Evolutionary conservation across 768 basidiomycete genomes (phyloP).

Genomic region (Tulasnella sp.): DNA sequence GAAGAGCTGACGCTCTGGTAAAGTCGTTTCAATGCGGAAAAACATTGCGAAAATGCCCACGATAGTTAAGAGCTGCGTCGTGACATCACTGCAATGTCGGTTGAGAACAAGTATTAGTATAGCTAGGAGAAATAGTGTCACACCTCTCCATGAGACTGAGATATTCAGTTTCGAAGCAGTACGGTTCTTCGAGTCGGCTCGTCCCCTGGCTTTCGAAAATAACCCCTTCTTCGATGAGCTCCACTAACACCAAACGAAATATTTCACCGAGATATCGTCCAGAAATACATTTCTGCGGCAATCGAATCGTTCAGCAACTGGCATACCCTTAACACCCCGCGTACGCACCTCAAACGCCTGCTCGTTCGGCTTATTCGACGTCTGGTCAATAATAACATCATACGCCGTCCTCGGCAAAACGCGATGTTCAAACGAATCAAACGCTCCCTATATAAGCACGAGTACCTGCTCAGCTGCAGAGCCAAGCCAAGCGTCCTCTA

Average conservation of each 20-base stretch:
- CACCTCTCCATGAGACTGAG: constrained; percentile 93
- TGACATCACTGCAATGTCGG: background rate
- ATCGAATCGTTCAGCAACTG: background rate
- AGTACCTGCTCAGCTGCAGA: background rate
- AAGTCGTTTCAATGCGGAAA: background rate
- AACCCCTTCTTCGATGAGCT: constrained; percentile 92
- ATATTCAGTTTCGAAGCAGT: constrained; percentile 92
- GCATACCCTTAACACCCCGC: too few species aligned
- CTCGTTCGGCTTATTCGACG: constrained; percentile 92
- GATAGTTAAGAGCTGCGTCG: background rate
- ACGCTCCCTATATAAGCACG: constrained; percentile 58
- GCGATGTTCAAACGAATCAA: constrained; percentile 91
- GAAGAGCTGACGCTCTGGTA: constrained; percentile 61
- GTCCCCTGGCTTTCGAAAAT: constrained; percentile 97
- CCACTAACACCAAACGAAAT: constrained; percentile 83
- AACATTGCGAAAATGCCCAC: background rate
- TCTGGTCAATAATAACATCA: constrained; percentile 81
- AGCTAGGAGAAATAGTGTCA: constrained; percentile 18
- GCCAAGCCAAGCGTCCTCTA: background rate
- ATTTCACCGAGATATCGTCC: constrained; percentile 95
- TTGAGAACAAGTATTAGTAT: too few species aligned
- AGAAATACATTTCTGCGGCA: constrained; percentile 75
- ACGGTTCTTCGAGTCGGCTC: constrained; percentile 91
- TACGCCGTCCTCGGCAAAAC: constrained; percentile 93
- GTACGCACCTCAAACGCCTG: constrained; percentile 71